A percentile compares a stretch with the other conserved stretches of the same genome.
Evolutionary conservation across 2,329 filamentous ascomycete species (phyloP).

Genomic region (Epichloe bromicola): DNA sequence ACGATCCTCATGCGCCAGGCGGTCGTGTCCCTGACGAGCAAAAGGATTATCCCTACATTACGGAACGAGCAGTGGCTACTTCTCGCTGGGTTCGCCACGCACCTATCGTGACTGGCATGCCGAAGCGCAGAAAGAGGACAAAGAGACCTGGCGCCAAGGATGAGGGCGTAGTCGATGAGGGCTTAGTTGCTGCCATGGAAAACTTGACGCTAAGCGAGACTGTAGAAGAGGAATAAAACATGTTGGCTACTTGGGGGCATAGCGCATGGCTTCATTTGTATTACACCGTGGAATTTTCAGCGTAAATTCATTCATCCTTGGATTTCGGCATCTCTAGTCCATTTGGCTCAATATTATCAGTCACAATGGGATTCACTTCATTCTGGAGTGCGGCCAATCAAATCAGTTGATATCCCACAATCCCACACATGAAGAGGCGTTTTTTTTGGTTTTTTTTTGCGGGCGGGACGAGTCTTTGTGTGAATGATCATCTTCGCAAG

Average conservation of each 20-base stretch:
- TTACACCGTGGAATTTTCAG: too few relatives aligned
- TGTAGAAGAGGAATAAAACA: not conserved
- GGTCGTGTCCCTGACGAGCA: slow-evolving; percentile 26
- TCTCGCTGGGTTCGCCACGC: slow-evolving; percentile 56
- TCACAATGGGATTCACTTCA: too few relatives aligned
- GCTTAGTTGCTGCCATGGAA: not conserved
- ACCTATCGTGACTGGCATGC: slow-evolving; percentile 24
- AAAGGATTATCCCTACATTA: slow-evolving; percentile 56
- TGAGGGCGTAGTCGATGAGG: not conserved
- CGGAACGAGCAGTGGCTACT: slow-evolving; percentile 56
- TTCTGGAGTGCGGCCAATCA: too few relatives aligned
- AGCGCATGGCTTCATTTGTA: too few relatives aligned
- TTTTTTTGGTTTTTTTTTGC: too few relatives aligned
- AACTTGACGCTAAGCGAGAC: not conserved
- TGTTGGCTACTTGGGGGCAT: too few relatives aligned
- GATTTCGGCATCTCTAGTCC: too few relatives aligned
- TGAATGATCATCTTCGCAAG: not conserved
- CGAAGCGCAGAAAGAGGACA: slow-evolving; percentile 25
- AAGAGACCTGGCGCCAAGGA: slow-evolving; percentile 6
- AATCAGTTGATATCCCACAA: too few relatives aligned
- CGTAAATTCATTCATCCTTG: too few relatives aligned
- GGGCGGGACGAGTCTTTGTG: too few relatives aligned
- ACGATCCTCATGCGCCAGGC: not conserved
- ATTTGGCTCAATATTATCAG: too few relatives aligned
- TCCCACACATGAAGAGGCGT: too few relatives aligned